phyloP scores from a whole-genome alignment of 1,284 basidiomycete genomes.

The Trichosporon coremiiforme region DNA sequence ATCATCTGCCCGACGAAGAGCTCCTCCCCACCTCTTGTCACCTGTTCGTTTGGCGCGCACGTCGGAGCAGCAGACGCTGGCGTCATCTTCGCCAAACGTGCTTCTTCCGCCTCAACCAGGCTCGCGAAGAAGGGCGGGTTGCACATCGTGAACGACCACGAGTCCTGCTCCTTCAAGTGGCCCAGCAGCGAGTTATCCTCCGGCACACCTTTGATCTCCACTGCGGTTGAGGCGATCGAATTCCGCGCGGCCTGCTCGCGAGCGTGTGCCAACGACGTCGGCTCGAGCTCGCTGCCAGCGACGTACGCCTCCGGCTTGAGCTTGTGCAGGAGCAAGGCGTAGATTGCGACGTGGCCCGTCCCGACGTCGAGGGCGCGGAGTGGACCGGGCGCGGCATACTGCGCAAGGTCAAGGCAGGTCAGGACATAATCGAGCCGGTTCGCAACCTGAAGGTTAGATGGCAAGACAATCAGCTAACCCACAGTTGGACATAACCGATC shows the following conservation, averaged over 20 bases:
- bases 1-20: constrained; percentile 78
- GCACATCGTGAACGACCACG: constrained; percentile 73
- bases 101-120: constrained; percentile 65
- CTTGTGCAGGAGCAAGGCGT: constrained; percentile 73
- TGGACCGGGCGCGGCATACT: constrained; percentile 11
- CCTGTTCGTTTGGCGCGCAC: constrained; percentile 79
- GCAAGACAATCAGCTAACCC: constrained; percentile 36
- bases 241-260: constrained; percentile 64
- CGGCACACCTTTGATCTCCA: background rate
- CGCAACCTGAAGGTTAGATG: constrained; percentile 40
- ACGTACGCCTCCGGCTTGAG: constrained; percentile 64
- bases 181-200: constrained; percentile 5
- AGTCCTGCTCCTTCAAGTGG: background rate
- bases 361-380: constrained; percentile 64
- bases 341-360: constrained; percentile 87
- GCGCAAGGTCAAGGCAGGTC: constrained; percentile 66
- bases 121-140: constrained; percentile 92
- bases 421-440: constrained; percentile 73
- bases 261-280: constrained; percentile 63
- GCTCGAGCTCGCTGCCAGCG: constrained; percentile 71
- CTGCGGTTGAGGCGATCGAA: constrained; percentile 47
- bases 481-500: constrained; percentile 85
- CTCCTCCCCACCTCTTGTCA: constrained; percentile 80
- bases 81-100: constrained; percentile 65
- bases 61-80: constrained; percentile 75